Base-by-base conservation (phyloP, 805 yeast species). In the Pichia gijzeniarum region DNA sequence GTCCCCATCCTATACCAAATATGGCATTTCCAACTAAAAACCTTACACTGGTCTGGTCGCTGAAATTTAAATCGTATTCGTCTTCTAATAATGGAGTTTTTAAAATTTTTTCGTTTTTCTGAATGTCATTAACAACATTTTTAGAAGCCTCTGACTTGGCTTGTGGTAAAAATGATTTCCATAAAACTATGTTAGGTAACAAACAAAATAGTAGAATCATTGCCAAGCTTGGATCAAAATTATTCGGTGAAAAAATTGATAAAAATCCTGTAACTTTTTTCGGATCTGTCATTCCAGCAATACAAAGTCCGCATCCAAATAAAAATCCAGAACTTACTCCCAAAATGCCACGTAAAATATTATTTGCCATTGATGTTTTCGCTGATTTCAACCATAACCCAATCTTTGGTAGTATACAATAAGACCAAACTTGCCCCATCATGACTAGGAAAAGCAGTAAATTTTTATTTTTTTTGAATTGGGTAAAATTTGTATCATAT, bases 1-100 rank as follows among this genome's bases (percentile, higher is more conserved):
- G 30, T 1, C 77, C 80, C 80, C 80, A 76, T 0, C 80, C 80
- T 8, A 69, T 13, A 9, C 80, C 80, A 51, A 76, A 76, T 5
- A 73, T 12, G 0, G 59, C 59, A 48, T 70, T 63, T 2, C 80
- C 80, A 2, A 67, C 3, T 0, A 76, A 18, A 40, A 75, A 65
- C 32, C 57, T 60, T 0, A 40, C 19, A 0, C 63, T 51, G 2
- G 66, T 57, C 2, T 54, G 50, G 3, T 56, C 57, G 18, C 56
- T 44, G 33, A 45, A 59, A 19, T 60, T 59, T 33, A 66, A 47
- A 14, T 53, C 47, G 40, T 57, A 70, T 2, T 41, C 22, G 0
- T 48, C 49, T 2, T 35, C 52, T 7, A 66, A 45, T 16, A 47
- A 10, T 25, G 64, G 63, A 19, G 43, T 50, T 16, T 51, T 50